Base-by-base conservation (phyloP, 1,284 basidiomycete genomes). In the Porogramme epimiltina region DNA sequence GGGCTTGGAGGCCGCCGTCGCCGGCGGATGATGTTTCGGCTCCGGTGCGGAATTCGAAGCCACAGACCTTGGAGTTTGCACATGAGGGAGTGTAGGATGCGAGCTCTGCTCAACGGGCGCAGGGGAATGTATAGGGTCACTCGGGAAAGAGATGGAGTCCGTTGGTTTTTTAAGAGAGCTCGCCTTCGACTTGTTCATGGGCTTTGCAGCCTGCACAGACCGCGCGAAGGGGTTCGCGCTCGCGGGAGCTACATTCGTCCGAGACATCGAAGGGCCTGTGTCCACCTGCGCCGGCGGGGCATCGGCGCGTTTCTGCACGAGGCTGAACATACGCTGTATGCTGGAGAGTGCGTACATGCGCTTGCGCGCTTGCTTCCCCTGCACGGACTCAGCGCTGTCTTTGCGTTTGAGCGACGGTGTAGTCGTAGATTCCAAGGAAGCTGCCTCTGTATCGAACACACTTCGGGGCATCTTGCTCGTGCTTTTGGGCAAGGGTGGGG, bases 211-310 rank as follows among this genome's bases (percentile, higher is more conserved):
- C 34, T 47, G 51, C 16, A 28, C 45, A 6, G 41, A 22, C n/a
- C 54, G 51, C 28, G 48, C 48, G 23, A 56, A 59, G 6, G 58
- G 58, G 20, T 59, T 59, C 36, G 40, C 41, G 23, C 45, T 49
- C 9, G 47, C 47, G 1, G 37, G 45, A n/a, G 37, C 33, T 16
- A 18, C 16, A 31, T 13, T 6, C n/a, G 20, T 16, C 9, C 19
- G 19, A 5, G 20, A 22, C 11, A 22, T 23, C 2, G 34, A 16
- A 3, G 6, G 19, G n/a, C 16, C 10, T 15, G 4, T 10, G n/a
- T 23, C 31, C 33, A 5, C 22, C 10, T 45, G 25, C 3, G n/a
- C 10, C n/a, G 34, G 34, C 11, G 25, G 25, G 5, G 28, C 13
- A 18, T 51, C 42, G 13, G 42, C n/a, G 22, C 57, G 57, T 33